These are phyloP conservation scores for Clarireedia homoeocarpa DNA, from an alignment of 2,329 filamentous ascomycete genomes.

Conservation along the genomic window DNA sequence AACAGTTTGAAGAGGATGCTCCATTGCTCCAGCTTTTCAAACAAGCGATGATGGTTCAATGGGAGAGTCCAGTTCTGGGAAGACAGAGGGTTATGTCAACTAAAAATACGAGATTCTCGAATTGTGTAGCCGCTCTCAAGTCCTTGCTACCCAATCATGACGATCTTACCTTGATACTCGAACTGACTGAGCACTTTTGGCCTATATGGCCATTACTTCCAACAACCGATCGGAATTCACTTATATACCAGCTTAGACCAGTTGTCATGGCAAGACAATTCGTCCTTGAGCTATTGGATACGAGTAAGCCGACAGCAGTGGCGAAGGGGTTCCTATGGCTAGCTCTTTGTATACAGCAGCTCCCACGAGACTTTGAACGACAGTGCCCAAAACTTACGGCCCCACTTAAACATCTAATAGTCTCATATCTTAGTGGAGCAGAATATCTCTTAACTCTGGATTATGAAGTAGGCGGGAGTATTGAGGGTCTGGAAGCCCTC, in stretches of 20 bases:
- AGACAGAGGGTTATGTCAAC: not conserved
- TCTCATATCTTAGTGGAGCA: constrained; percentile 38
- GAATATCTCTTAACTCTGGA: constrained; percentile 39
- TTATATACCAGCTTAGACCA: no score
- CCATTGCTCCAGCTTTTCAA: constrained; percentile 16
- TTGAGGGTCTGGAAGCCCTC: constrained; percentile 46
- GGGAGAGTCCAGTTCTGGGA: not conserved
- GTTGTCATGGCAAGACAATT: not conserved
- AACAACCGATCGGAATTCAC: not conserved
- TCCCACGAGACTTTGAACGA: constrained; percentile 33
- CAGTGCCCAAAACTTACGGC: constrained; percentile 30
- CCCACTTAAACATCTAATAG: constrained; percentile 36
- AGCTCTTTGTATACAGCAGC: constrained; percentile 35
- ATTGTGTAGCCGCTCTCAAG: not conserved
- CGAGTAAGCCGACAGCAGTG: constrained; percentile 24
- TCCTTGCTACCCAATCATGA: constrained; percentile 5
- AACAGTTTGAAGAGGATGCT: constrained; percentile 10
- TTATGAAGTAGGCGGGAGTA: constrained; percentile 35
- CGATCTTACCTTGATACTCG: constrained; percentile 18
- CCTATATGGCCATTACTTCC: constrained; percentile 20
- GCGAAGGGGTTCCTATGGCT: constrained; percentile 38
- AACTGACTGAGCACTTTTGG: constrained; percentile 22
- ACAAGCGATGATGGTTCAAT: constrained; percentile 13
- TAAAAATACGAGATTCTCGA: not conserved
- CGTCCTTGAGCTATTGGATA: not conserved